phyloP scores from a whole-genome alignment of 164 flowering plant species.

The Akebia trifoliata region DNA sequence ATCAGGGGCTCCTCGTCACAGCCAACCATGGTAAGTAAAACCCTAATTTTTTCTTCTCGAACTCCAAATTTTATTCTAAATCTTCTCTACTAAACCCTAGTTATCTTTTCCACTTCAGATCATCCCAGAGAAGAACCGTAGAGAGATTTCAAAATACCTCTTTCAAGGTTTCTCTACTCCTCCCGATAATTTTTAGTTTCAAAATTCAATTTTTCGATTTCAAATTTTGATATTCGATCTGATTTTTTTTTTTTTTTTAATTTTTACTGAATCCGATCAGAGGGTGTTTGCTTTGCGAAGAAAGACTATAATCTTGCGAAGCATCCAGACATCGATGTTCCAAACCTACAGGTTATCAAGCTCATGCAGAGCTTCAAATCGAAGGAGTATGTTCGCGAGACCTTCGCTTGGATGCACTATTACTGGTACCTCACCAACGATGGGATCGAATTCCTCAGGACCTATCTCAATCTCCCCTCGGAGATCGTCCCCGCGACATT shows the following conservation, averaged over 20 bases:
- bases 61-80: no score
- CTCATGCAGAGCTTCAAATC: constrained; percentile 77
- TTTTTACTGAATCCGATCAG: constrained; percentile 16
- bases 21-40: no score
- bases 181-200: no score
- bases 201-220: not conserved
- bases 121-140: constrained; percentile 57
- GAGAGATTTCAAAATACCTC: constrained; percentile 60
- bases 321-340: constrained; percentile 60
- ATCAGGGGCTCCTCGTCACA: no score
- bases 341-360: constrained; percentile 62
- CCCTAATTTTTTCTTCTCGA: no score
- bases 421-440: constrained; percentile 62
- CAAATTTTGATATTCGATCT: not conserved
- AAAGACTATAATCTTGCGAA: constrained; percentile 54
- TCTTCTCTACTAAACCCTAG: no score
- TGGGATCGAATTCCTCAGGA: constrained; percentile 52
- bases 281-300: constrained; percentile 62
- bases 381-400: constrained; percentile 61
- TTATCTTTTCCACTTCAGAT: constrained; percentile 35
- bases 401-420: constrained; percentile 64
- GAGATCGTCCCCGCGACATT: constrained; percentile 60
- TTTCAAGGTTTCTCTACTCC: constrained; percentile 49
- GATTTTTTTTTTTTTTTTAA: not conserved
- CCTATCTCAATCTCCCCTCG: constrained; percentile 53